A percentile compares a stretch with the other conserved stretches of the same genome.
Conservation (phyloP, 2,329 filamentous ascomycete genomes). For the Ploettnerulaceae sp. region DNA sequence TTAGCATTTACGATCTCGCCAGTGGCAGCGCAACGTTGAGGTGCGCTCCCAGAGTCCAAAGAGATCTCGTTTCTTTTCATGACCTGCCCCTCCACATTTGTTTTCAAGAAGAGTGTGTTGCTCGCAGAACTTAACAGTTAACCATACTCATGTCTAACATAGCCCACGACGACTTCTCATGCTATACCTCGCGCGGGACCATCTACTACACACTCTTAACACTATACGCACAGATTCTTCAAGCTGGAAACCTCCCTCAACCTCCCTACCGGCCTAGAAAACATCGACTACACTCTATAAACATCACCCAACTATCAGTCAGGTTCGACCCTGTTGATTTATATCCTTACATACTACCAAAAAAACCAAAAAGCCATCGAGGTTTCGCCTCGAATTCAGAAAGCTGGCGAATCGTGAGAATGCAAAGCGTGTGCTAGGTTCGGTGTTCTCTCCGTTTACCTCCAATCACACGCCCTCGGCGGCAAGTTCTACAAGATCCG, state of each 20-base stretch:
- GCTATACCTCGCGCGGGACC: conserved; percentile 27
- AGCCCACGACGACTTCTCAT: conserved; percentile 20
- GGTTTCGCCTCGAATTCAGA: conserved; percentile 35
- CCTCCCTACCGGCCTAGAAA: conserved; percentile 46
- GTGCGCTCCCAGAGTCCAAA: conserved; percentile 7
- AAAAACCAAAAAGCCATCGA: conserved; percentile 31
- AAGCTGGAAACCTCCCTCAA: conserved; percentile 31
- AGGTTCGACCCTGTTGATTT: conserved; percentile 39
- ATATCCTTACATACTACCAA: conserved; percentile 24
- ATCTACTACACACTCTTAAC: conserved; percentile 28
- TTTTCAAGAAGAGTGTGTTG: background rate
- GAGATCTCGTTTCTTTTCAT: conserved; percentile 3
- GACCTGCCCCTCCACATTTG: conserved; percentile 1
- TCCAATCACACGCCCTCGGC: conserved; percentile 20
- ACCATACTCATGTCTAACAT: conserved; percentile 32
- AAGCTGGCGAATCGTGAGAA: conserved; percentile 44
- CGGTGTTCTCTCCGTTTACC: conserved; percentile 30
- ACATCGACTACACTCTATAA: conserved; percentile 51
- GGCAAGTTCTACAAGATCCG: conserved; percentile 22
- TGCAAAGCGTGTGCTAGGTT: conserved; percentile 34
- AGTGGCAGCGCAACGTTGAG: background rate
- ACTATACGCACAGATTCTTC: conserved; percentile 13
- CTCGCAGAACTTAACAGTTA: conserved; percentile 17
- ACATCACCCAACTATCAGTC: conserved; percentile 46
- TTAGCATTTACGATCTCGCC: conserved; percentile 13